Evolutionary conservation across 2,329 filamentous ascomycete genomes (phyloP).

Genomic region (Ceratocystiopsis minuta): DNA sequence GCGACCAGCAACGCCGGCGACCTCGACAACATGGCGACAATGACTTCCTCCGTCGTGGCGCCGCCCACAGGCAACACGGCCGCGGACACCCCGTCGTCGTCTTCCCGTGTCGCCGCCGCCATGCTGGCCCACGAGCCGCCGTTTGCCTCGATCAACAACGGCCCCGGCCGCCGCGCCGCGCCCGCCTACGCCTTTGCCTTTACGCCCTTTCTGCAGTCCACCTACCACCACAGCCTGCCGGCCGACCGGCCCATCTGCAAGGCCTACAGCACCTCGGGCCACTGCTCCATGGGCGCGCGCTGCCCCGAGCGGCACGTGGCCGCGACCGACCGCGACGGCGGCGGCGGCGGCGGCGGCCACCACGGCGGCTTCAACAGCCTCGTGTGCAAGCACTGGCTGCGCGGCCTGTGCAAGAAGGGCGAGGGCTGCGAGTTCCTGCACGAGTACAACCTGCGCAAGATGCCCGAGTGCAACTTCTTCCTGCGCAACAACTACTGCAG

Average conservation of each 20-base stretch:
- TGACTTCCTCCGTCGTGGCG: too few relatives aligned
- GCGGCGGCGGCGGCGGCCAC: constrained; percentile 13
- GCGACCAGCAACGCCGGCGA: too few relatives aligned
- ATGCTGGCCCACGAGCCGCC: constrained; percentile 30
- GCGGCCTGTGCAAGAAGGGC: constrained; percentile 93
- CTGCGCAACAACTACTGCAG: constrained; percentile 85
- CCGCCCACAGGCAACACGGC: too few relatives aligned
- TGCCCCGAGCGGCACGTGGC: constrained; percentile 69
- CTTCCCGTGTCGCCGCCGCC: constrained; percentile 18
- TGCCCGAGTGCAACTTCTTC: constrained; percentile 97
- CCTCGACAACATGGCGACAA: too few relatives aligned
- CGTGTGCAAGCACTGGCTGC: constrained; percentile 97
- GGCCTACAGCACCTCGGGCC: constrained; percentile 52
- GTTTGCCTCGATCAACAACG: constrained; percentile 11
- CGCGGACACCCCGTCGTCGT: too few relatives aligned
- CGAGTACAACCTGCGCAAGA: constrained; percentile 94
- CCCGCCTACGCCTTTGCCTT: constrained; percentile 60
- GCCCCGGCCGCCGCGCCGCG: constrained; percentile 15
- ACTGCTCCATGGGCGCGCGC: constrained; percentile 68
- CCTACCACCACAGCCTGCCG: constrained; percentile 70
- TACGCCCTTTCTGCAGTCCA: constrained; percentile 64
- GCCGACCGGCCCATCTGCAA: constrained; percentile 68
- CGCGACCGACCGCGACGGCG: constrained; percentile 14
- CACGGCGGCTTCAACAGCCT: constrained; percentile 52
- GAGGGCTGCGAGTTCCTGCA: constrained; percentile 94